phyloP scores from a whole-genome alignment of 495 filamentous ascomycete species.

The Cetradonia linearis region DNA sequence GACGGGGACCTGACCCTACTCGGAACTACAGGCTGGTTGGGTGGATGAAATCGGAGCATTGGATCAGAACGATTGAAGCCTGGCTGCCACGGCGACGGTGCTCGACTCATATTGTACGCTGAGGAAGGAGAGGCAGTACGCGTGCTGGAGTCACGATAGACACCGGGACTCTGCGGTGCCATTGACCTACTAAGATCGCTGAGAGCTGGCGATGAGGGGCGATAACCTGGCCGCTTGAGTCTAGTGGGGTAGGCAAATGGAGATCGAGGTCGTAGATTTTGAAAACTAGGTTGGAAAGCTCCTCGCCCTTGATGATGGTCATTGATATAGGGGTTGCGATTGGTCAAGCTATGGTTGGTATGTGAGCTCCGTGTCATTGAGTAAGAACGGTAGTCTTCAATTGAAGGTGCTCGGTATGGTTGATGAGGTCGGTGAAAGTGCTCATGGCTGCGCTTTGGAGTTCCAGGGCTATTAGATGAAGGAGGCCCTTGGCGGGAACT shows the following conservation, averaged over 20 bases:
- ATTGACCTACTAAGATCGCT: constrained; percentile 25
- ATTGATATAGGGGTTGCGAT: constrained; percentile 16
- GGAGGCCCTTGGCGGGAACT: neutral
- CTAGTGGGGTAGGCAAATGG: constrained; percentile 56
- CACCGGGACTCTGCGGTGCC: constrained; percentile 1
- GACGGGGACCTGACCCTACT: constrained; percentile 9
- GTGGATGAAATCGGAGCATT: constrained; percentile 14
- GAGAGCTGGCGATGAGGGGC: constrained; percentile 51
- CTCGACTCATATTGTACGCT: constrained; percentile 14
- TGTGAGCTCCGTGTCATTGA: constrained; percentile 20
- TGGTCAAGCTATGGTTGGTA: constrained; percentile 14
- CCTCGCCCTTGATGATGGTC: constrained; percentile 8
- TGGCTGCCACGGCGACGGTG: constrained; percentile 17
- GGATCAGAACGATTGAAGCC: constrained; percentile 22
- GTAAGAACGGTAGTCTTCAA: constrained; percentile 18
- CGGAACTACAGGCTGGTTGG: neutral
- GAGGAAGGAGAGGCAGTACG: constrained; percentile 22
- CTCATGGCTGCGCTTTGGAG: constrained; percentile 8
- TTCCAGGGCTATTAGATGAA: constrained; percentile 12
- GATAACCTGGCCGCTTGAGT: constrained; percentile 52
- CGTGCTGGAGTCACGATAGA: constrained; percentile 13
- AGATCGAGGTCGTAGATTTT: constrained; percentile 45
- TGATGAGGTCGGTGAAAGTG: constrained; percentile 4
- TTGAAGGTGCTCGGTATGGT: neutral
- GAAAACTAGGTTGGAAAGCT: neutral